Evolutionary conservation across 495 filamentous ascomycete genomes (phyloP).

Genomic region (Pyrenula aspistea): DNA sequence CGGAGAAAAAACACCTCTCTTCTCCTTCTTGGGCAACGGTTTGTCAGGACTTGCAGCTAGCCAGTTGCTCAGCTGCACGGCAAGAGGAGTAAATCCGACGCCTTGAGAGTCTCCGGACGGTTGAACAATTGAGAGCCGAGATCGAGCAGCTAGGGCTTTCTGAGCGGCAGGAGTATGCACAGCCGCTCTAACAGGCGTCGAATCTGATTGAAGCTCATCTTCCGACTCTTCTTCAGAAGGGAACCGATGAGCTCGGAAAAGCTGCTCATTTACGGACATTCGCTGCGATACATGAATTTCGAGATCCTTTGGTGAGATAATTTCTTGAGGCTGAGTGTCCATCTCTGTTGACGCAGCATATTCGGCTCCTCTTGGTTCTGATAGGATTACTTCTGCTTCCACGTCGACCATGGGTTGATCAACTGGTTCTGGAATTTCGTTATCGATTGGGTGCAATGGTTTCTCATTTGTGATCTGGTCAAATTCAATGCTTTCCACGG

Average conservation of each 20-base stretch:
- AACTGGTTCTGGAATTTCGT: neutral
- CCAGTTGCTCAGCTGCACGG: conserved; percentile 48
- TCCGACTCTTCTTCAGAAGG: conserved; percentile 35
- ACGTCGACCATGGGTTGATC: neutral
- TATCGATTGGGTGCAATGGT: neutral
- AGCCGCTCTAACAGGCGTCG: conserved; percentile 15
- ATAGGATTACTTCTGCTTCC: neutral
- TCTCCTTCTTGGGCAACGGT: conserved; percentile 18
- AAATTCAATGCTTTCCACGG: neutral
- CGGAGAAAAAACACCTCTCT: conserved; percentile 32
- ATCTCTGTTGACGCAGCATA: neutral
- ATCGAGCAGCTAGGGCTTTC: conserved; percentile 14
- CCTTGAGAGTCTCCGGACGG: conserved; percentile 4
- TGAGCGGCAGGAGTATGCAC: conserved; percentile 14
- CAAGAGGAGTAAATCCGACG: conserved; percentile 50
- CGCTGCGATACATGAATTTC: neutral
- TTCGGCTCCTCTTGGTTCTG: neutral
- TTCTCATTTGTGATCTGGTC: neutral
- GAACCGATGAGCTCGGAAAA: conserved; percentile 5
- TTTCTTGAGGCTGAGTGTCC: neutral
- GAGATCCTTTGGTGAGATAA: neutral
- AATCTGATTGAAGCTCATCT: conserved; percentile 34
- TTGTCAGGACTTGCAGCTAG: conserved; percentile 38
- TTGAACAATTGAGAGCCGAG: conserved; percentile 12
- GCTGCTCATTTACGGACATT: neutral